Conservation (phyloP, 2,329 filamentous ascomycete genomes). For the Fusarium nanum region DNA sequence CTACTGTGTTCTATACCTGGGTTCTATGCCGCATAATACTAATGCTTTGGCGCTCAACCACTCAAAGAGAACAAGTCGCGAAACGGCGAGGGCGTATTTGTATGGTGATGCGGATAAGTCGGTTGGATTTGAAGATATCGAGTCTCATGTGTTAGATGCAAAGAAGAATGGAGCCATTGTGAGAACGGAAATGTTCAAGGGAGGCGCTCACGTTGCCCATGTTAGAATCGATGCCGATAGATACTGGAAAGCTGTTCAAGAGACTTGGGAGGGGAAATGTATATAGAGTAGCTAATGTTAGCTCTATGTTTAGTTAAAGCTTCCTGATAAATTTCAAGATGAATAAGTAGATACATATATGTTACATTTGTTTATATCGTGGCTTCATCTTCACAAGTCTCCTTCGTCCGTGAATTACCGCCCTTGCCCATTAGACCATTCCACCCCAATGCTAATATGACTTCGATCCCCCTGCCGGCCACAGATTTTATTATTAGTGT, state of each 20-base stretch:
- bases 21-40: slow-evolving; percentile 48
- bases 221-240: slow-evolving; percentile 57
- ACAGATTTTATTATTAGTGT: background rate
- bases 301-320: background rate
- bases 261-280: slow-evolving; percentile 57
- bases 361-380: background rate
- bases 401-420: background rate
- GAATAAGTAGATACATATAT: background rate
- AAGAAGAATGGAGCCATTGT: slow-evolving; percentile 55
- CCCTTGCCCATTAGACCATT: background rate
- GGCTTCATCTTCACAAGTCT: background rate
- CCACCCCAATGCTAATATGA: background rate
- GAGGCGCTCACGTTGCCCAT: slow-evolving; percentile 64
- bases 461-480: background rate
- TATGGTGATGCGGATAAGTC: slow-evolving; percentile 63
- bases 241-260: slow-evolving; percentile 63
- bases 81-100: slow-evolving; percentile 62
- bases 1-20: slow-evolving; percentile 47
- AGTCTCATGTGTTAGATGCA: slow-evolving; percentile 60
- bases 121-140: slow-evolving; percentile 60
- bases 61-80: slow-evolving; percentile 47
- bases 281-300: background rate
- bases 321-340: background rate
- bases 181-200: slow-evolving; percentile 58
- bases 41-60: slow-evolving; percentile 56